Evolutionary conservation across 345 rosid genomes (phyloP), one percentile per base, ranked within the genome.

Genomic region (Dipteronia dyeriana): DNA sequence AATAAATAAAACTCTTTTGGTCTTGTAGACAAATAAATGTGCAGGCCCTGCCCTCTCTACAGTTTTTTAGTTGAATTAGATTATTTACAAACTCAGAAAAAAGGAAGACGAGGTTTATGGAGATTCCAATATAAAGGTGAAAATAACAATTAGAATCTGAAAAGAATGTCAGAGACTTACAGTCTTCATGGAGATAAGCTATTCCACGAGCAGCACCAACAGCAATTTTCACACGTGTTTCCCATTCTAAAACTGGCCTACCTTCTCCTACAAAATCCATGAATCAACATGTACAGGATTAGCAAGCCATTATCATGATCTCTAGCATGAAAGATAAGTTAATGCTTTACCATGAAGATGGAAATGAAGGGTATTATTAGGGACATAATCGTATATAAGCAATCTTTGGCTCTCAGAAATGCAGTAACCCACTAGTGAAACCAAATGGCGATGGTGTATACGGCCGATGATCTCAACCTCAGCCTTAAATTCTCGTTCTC

Each of bases 131-230:
- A 16, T 76, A 71, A 77, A 75, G 41, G 62, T 19, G 68, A 67
- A 63, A 0, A 41, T 11, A 53, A 74, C 63, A 66, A 25, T 53
- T 76, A 51, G 71, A 73, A 60, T 45, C 26, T 19, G 70, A 79
- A 38, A 70, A 57, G 76, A 73, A 62, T 53, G 69, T 71, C 34
- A 43, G 22, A 75, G 71, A 80, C 95, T 88, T 84, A 93, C 99
- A 95, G 79, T 92, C 98, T 84, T 95, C 98, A 87, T 95, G 98
- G 75, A 95, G 99, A 87, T 95, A 95, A 84, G 97, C 94, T 84
- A 93, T 72, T 75, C 99, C 99, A 69, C 98, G 99, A 84, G 98
- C 98, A 34, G 98, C 99, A 75, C 99, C 99, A 70, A 85, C 88
- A 76, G 97, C 96, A 72, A 93, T 84, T 86, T 84, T 95, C 34